Evolutionary conservation across 257 asterid genomes (phyloP), one percentile per base, ranked within the genome.

Genomic region (Fraxinus cuspidata): DNA sequence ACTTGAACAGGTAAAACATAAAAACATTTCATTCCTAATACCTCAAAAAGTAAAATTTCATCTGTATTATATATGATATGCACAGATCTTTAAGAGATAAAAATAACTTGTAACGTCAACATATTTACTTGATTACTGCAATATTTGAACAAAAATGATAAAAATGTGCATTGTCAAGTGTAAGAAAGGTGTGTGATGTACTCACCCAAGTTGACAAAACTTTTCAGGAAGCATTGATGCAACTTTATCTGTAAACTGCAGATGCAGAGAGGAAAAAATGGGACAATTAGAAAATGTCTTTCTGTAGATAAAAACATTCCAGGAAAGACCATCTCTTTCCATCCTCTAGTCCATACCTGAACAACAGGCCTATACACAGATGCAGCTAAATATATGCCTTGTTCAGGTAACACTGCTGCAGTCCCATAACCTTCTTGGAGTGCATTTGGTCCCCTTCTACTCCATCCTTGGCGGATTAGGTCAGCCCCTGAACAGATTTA

Each of bases 401-500:
- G 99, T 88, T 96, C 99, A 37, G 97, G 97, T 83, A 96, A 86
- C 81, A 93, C 90, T 74, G 90, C 87, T 78, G 96, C 93, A 78
- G 97, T 87, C 58, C 99, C 99, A 88, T 93, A 96, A 84, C 99
- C 99, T 88, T 96, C 99, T 84, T 96, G 96, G 76, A 85, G 88
- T n/a, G 81, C 97, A 89, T 90, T 93, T 19, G 97, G 71, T 76
- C 96, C 94, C 87, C 86, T 89, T 87, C 88, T 86, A 85, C 88
- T 89, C 98, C 99, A 87, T 80, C 98, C 97, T 91, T 91, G 96
- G 79, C 97, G 93, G 86, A 85, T 85, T 74, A 83, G 85, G 66
- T 91, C 97, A 85, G 86, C 84, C 63, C 94, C 98, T 91, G 88
- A 65, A 73, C 56, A 72, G 81, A 83, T 64, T 80, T 19, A 64